Conservation (phyloP, 2,329 filamentous ascomycete species). For the Beauveria sp. region DNA sequence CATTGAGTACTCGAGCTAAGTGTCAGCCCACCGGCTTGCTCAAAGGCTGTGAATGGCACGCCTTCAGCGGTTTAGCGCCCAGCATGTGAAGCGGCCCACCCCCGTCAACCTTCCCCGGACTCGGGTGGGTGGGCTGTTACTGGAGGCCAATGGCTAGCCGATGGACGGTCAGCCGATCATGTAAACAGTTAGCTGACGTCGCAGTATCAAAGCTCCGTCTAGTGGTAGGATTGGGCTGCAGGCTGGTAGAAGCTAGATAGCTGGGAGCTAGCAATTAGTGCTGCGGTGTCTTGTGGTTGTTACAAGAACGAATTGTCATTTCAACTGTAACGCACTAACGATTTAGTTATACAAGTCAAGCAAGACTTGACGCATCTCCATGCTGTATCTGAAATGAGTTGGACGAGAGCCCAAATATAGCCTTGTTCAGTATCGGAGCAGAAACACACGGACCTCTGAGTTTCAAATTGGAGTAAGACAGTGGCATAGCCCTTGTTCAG, state of each 20-base stretch:
- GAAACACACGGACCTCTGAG: neutral
- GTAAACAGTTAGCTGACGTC: neutral
- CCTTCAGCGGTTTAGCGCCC: neutral
- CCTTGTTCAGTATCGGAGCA: too few species aligned
- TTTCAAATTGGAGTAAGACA: too few species aligned
- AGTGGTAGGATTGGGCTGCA: neutral
- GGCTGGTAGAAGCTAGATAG: neutral
- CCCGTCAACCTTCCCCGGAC: neutral
- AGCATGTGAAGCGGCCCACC: conserved; percentile 1
- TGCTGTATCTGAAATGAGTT: too few species aligned
- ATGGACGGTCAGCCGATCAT: conserved; percentile 7
- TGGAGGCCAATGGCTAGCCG: neutral
- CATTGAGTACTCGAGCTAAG: neutral
- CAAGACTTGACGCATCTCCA: too few species aligned
- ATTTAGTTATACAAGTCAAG: neutral
- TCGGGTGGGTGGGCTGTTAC: neutral
- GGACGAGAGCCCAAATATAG: too few species aligned
- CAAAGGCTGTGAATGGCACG: neutral
- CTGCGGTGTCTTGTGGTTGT: neutral
- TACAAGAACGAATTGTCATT: neutral
- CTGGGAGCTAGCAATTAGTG: neutral
- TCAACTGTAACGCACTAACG: neutral
- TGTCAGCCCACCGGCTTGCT: neutral
- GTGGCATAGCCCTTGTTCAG: too few species aligned
- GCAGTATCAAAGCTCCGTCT: neutral